Percentiles rank a stretch among this genome's conserved stretches.
These are phyloP conservation scores for Bimuria novae-zelandiae DNA, from an alignment of 2,329 filamentous ascomycete genomes.

Conservation along the genomic window DNA sequence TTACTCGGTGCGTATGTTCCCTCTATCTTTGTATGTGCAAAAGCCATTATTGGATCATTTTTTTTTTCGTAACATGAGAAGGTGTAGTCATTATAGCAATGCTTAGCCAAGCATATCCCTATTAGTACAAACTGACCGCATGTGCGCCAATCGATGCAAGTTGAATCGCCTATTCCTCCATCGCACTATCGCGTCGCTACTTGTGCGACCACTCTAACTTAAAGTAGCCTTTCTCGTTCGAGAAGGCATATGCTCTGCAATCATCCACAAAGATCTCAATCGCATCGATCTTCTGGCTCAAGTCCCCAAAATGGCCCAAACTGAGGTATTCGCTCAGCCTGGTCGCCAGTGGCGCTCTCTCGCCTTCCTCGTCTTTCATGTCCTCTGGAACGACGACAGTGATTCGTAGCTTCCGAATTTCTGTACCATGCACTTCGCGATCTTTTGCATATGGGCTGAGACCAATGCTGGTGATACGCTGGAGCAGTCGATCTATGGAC, in stretches of 20 bases:
- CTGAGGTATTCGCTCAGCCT: not conserved
- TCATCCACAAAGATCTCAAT: conserved; percentile 5
- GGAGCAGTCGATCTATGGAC: not conserved
- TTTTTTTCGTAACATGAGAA: too few species aligned
- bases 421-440: not conserved
- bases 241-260: not conserved
- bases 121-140: too few species aligned
- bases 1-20: too few species aligned
- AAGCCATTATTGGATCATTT: too few species aligned
- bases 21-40: too few species aligned
- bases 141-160: too few species aligned
- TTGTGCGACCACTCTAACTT: conserved; percentile 4
- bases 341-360: conserved; percentile 2
- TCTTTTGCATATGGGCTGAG: conserved; percentile 3
- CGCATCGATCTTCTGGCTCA: not conserved
- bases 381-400: not conserved
- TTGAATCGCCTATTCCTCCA: not conserved
- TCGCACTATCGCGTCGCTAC: conserved; percentile 1
- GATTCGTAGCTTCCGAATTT: not conserved
- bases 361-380: not conserved
- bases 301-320: not conserved
- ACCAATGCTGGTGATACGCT: conserved; percentile 4
- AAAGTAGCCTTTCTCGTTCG: not conserved
- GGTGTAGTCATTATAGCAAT: too few species aligned
- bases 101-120: too few species aligned